Conservation (phyloP, 192 early-diverging fungal genomes). For the Oehlia diaphana region DNA sequence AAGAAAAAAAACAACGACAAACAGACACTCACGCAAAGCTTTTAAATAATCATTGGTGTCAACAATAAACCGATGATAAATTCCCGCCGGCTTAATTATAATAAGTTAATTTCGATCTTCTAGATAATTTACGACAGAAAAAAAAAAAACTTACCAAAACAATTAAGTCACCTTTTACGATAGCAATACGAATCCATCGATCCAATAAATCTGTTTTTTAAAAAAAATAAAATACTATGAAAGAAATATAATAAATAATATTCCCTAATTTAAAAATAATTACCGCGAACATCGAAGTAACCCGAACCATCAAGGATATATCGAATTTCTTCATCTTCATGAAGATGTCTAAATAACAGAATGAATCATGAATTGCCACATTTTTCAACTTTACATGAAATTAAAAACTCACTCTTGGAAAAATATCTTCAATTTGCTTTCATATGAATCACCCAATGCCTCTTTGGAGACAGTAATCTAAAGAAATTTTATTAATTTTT, state of each 20-base stretch:
- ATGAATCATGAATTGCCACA: slow-evolving; percentile 13
- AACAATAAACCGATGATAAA: slow-evolving; percentile 95
- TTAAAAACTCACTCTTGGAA: slow-evolving; percentile 70
- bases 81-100: slow-evolving; percentile 73
- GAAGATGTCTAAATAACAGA: slow-evolving; percentile 66
- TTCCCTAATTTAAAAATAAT: neutral
- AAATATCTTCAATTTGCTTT: slow-evolving; percentile 90
- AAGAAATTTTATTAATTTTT: neutral
- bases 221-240: neutral
- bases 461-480: slow-evolving; percentile 67
- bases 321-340: slow-evolving; percentile 98
- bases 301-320: slow-evolving; percentile 87
- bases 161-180: slow-evolving; percentile 76
- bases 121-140: neutral
- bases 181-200: slow-evolving; percentile 85
- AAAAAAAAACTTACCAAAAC: slow-evolving; percentile 59
- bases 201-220: slow-evolving; percentile 47
- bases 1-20: too few species aligned
- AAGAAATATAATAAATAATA: neutral
- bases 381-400: neutral
- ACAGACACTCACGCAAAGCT: slow-evolving; percentile 63
- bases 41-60: slow-evolving; percentile 85
- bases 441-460: slow-evolving; percentile 80
- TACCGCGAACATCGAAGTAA: slow-evolving; percentile 86
- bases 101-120: neutral